Conservation (phyloP, 169 alveolate genomes). For the Eimeria acervulina region DNA sequence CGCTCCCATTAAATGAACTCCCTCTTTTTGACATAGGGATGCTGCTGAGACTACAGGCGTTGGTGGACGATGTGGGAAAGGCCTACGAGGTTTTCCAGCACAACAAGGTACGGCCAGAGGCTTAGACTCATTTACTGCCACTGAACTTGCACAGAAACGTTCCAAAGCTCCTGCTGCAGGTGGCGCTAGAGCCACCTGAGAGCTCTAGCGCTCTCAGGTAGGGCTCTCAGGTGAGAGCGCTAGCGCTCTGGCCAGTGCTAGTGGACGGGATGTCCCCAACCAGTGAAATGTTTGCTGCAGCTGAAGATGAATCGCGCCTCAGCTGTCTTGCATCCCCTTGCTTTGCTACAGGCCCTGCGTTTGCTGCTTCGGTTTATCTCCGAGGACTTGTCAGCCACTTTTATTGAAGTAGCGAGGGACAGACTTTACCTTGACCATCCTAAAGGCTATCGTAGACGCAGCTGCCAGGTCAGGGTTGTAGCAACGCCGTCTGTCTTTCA, state of each 20-base stretch:
- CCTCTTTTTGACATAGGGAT: constrained; percentile 76
- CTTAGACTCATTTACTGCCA: background rate
- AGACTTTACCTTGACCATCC: constrained; percentile 78
- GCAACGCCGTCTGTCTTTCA: background rate
- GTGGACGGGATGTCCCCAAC: background rate
- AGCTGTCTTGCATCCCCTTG: background rate
- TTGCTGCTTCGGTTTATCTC: constrained; percentile 58
- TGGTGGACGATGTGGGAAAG: constrained; percentile 26
- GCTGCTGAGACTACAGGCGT: constrained; percentile 54
- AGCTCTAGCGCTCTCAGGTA: too few species aligned
- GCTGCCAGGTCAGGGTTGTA: constrained; percentile 77
- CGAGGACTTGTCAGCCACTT: constrained; percentile 71
- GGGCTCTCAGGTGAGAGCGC: too few species aligned
- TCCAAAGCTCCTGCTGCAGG: background rate
- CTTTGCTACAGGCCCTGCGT: constrained; percentile 43
- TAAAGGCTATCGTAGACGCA: constrained; percentile 75
- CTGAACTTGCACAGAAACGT: background rate
- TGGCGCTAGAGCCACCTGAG: background rate
- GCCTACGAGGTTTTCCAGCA: constrained; percentile 62
- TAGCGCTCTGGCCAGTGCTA: background rate
- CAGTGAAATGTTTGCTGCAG: background rate
- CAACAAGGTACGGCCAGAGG: constrained; percentile 29
- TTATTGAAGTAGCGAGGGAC: constrained; percentile 79
- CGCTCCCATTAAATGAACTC: constrained; percentile 16
- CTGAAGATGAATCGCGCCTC: background rate